Evolutionary conservation across 139 green algal genomes (phyloP), one percentile per base, ranked within the genome.

Genomic region (Closterium sp.): DNA sequence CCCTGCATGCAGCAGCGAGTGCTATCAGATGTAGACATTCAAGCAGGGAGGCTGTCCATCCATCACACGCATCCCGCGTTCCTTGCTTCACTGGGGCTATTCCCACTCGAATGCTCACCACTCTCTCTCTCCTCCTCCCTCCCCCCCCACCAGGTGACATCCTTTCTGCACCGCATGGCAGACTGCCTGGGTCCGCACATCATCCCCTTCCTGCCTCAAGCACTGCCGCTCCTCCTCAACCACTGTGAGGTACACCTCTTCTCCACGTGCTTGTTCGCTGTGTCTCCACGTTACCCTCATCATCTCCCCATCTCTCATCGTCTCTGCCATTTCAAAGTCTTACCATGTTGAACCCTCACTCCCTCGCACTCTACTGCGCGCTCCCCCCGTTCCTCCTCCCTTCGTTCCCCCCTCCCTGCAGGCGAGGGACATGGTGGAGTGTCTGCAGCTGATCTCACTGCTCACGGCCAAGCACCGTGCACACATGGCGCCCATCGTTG

Each of bases 151-250:
- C 91, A 94, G 91, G 89, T 94, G 19, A 93, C 95, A n/a, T 95
- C 93, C 0, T 95, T 95, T 9, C 17, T 95, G 50, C 93, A 95
- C 70, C 87, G 93, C 70, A 95, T 95, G 93, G 91, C 95, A 21
- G 93, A 95, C n/a, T 90, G 34, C n/a, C 29, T 95, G 13, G 93
- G 93, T 5, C 88, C 45, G 62, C 34, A 30, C 50, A 32, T 95
- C 21, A 85, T 95, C 31, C 93, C 93, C 27, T 91, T 92, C 31
- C 79, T 95, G 24, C 93, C 93, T 2, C n/a, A 42, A 28, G 93
- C 89, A 17, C 93, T 95, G 34, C 29, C 94, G 27, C 88, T 94
- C 84, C 87, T 95, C 28, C 89, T 95, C 19, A 17, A 85, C 0
- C 91, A 94, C 85, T 94, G 84, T 29, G 92, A 94, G 90, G 92